These are phyloP conservation scores for Aspergillus incahuasiensis DNA, from an alignment of 495 filamentous ascomycete species.

Conservation along the genomic window DNA sequence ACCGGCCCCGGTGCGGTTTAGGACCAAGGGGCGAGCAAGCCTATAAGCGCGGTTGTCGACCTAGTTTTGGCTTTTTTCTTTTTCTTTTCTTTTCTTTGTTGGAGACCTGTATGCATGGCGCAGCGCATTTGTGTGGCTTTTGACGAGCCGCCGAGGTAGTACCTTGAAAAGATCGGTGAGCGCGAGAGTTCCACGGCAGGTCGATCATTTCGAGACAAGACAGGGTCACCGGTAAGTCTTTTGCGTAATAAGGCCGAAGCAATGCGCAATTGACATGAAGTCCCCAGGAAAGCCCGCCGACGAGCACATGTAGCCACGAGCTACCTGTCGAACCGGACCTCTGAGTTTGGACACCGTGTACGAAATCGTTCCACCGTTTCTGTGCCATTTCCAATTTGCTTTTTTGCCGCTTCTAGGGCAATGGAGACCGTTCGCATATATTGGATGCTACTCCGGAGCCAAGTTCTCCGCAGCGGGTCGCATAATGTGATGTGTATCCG, in stretches of 20 bases:
- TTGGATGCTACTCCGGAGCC: neutral
- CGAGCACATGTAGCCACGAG: neutral
- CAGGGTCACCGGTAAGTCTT: neutral
- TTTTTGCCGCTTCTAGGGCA: neutral
- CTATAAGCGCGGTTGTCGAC: neutral
- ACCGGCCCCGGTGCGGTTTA: too few relatives aligned
- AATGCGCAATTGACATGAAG: neutral
- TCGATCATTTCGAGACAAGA: neutral
- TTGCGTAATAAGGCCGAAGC: neutral
- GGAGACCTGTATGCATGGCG: neutral
- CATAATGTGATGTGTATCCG: conserved; percentile 17
- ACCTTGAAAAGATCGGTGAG: neutral
- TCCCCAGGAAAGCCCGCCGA: neutral
- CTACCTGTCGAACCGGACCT: neutral
- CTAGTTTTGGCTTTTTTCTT: neutral
- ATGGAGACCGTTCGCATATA: conserved; percentile 7
- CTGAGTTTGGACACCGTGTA: neutral
- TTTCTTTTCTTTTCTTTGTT: too few relatives aligned
- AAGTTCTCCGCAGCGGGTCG: neutral
- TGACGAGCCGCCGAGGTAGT: neutral
- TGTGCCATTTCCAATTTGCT: too few relatives aligned
- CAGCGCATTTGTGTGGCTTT: neutral
- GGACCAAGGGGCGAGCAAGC: neutral
- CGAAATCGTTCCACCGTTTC: too few relatives aligned
- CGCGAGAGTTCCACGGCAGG: neutral